These are phyloP conservation scores for Trichophaea hybrida DNA, from an alignment of 2,329 filamentous ascomycete species.

Conservation along the genomic window DNA sequence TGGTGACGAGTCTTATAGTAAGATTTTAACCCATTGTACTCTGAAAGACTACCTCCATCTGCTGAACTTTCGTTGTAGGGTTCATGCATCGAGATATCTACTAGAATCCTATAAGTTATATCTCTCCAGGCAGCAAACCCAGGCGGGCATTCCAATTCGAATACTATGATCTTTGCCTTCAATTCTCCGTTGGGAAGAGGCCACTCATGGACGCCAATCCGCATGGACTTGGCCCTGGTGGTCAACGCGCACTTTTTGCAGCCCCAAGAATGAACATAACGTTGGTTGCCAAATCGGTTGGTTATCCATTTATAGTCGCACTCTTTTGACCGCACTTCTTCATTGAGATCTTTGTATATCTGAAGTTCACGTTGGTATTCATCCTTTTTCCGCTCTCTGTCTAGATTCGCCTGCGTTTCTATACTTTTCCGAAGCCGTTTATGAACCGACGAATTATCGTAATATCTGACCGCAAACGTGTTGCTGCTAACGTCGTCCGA, in stretches of 20 bases:
- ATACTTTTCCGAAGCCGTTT: conserved; percentile 26
- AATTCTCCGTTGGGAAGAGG: conserved; percentile 34
- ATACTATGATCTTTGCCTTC: conserved; percentile 4
- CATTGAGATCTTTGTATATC: conserved; percentile 29
- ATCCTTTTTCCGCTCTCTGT: conserved; percentile 27
- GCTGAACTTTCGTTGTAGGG: not conserved
- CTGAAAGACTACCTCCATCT: not conserved
- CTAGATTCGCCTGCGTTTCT: not conserved
- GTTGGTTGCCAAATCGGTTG: not conserved
- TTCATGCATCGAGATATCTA: conserved; percentile 16
- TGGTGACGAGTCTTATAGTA: not conserved
- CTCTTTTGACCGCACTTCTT: not conserved
- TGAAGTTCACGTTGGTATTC: conserved; percentile 30
- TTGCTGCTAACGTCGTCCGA: conserved; percentile 28
- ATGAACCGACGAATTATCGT: conserved; percentile 34
- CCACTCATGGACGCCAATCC: conserved; percentile 43
- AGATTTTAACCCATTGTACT: not conserved
- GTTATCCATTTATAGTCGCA: conserved; percentile 1
- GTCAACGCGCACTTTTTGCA: conserved; percentile 30
- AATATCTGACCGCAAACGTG: conserved; percentile 39
- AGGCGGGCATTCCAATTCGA: conserved; percentile 21
- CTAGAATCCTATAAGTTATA: conserved; percentile 19
- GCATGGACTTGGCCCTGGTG: conserved; percentile 30
- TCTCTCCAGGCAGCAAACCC: conserved; percentile 22
- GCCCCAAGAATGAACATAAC: not conserved